These are phyloP conservation scores for Psilocybe tampanensis DNA, from an alignment of 768 basidiomycete species.

Conservation along the genomic window DNA sequence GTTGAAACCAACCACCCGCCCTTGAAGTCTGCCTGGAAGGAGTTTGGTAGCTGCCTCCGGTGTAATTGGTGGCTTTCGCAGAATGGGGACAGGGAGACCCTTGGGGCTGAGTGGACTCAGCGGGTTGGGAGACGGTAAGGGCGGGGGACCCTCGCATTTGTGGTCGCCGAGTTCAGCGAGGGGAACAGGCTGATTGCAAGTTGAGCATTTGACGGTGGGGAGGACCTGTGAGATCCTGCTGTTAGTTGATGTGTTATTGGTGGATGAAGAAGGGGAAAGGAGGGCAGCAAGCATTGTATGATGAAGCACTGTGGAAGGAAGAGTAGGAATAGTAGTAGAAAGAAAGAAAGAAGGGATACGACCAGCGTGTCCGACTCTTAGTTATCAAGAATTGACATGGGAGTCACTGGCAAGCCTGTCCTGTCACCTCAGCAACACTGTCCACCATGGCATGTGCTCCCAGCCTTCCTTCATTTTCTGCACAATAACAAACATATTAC, in stretches of 20 bases:
- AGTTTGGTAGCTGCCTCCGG: conserved; percentile 45
- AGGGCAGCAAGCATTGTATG: conserved; percentile 23
- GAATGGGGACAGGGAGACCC: neutral
- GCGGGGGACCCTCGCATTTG: conserved; percentile 58
- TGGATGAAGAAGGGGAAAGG: conserved; percentile 20
- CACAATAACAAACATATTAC: neutral
- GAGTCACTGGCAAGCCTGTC: neutral
- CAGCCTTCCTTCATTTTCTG: neutral
- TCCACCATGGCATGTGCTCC: neutral
- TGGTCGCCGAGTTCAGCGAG: conserved; percentile 79
- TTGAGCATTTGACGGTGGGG: conserved; percentile 85
- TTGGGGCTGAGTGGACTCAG: neutral
- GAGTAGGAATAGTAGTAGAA: neutral
- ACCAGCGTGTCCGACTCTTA: neutral
- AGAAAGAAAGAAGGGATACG: neutral
- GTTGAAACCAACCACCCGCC: conserved; percentile 33
- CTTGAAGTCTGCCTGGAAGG: conserved; percentile 52
- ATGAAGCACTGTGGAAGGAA: neutral
- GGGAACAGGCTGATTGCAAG: conserved; percentile 70
- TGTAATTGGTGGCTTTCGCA: conserved; percentile 40
- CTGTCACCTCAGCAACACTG: neutral
- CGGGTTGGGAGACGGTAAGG: conserved; percentile 38
- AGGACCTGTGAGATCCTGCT: conserved; percentile 72
- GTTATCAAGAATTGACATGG: neutral
- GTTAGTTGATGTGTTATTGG: conserved; percentile 22